Evolutionary conservation across 331 rosid species (phyloP), one percentile per base, ranked within the genome.

Genomic region (Malus hybrid): DNA sequence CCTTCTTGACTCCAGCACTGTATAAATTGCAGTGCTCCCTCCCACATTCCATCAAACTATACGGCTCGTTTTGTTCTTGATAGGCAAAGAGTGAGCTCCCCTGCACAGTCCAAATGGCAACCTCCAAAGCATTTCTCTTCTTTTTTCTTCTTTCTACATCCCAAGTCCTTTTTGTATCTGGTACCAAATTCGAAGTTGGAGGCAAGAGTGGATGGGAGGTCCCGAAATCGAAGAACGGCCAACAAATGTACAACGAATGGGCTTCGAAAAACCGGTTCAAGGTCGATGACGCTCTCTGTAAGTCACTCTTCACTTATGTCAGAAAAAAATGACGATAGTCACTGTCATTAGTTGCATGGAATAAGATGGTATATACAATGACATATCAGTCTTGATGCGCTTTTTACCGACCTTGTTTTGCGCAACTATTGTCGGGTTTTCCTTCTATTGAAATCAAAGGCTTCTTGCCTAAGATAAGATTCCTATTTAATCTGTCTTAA

Each of bases 181-280:
- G 84, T 31, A 42, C 71, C 20, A 83, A 90, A 39, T 90, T 90
- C 70, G 73, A 82, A 69, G 97, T 93, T 60, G 97, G 93, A 2
- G 96, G 79, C 8, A 19, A 50, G 1, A 61, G 20, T 69, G 96
- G 96, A 29, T 94, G 98, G 98, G 69, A 63, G 63, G 75, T 85
- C 39, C 97, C 97, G 3, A 81, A 69, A 15, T 76, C 89, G 15
- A 84, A 73, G 44, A 78, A 83, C 6, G 71, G 75, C 12, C 46
- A 59, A 22, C 80, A 79, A 18, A 44, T 71, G 52, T 94, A 85
- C 81, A 87, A 88, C 72, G 75, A 87, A 3, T 94, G 98, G 98
- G 98, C 97, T 3, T 88, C 97, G 10, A 62, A 67, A 2, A 88
- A 88, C 79, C 81, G 98, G 80, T 91, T 94, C 86, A 77, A 73